Evolutionary conservation across 208 protist species (phyloP), one percentile per base, ranked within the genome.

Genomic region (Novymonas esmeraldas): DNA sequence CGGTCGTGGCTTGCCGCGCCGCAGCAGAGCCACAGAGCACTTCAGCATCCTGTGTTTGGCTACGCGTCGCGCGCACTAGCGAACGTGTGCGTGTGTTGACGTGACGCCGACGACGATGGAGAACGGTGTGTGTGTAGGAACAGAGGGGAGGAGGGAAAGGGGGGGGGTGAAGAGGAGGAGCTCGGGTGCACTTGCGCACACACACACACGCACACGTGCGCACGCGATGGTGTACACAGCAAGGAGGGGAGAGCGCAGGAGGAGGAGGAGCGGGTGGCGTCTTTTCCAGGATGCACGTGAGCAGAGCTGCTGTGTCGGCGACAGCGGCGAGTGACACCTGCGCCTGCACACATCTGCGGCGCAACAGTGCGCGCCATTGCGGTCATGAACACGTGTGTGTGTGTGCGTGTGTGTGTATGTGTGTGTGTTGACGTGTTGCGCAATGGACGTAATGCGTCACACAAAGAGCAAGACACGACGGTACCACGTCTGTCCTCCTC

Each of bases 1-100:
- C 20, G 91, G 91, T 9, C 91, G 85, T 16, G 86, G 87, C 79
- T 93, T 94, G 76, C 91, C 91, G 34, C 91, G 81, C 26, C 91
- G 85, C 54, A 96, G 77, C 62, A 88, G 46, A 22, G 73, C 50
- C 3, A 34, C 28, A 0, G 77, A 74, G 45, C 42, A 44, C 22
- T 67, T 60, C 29, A 79, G 45, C 79, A 79, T 85, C 0, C 16
- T 59, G 5, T 42, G 33, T 2, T 39, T 39, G 58, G 13, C 36
- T 28, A 3, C 22, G 29, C 24, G 45, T 60, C n/a, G n/a, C n/a
- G n/a, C n/a, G 28, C 10, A 22, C 54, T 10, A 9, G 29, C 24
- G 36, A 34, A 29, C 41, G 59, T 49, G 48, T 64, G 44, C 10
- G 44, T 64, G 44, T 64, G 36, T 56, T 14, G 5, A 41, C 7